Conservation (phyloP, 768 basidiomycete species). For the Goffeauzyma gilvescens region DNA sequence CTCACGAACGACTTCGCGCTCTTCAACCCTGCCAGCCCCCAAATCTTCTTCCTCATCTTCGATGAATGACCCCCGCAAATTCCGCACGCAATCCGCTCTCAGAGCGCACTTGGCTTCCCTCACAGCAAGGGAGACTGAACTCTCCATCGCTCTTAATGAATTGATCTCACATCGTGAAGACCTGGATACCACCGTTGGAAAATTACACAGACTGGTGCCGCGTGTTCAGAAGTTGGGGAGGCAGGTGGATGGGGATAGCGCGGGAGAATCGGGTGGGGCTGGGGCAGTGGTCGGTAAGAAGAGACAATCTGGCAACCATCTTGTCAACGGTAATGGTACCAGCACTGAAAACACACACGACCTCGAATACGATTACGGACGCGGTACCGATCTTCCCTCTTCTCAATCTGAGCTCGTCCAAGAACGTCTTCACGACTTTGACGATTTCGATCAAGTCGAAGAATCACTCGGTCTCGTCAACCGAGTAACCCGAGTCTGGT, state of each 20-base stretch:
- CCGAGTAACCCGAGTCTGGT: conserved; percentile 29
- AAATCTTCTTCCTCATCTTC: no score
- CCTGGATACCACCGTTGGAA: conserved; percentile 44
- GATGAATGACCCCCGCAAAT: no score
- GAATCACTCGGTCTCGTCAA: conserved; percentile 26
- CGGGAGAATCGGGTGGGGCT: no score
- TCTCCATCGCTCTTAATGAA: conserved; percentile 52
- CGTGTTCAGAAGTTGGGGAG: conserved; percentile 13
- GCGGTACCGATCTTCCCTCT: no score
- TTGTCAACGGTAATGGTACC: conserved; percentile 35
- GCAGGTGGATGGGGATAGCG: conserved; percentile 16
- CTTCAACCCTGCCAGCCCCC: no score
- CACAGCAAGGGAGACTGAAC: conserved; percentile 56
- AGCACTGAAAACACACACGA: conserved; percentile 40
- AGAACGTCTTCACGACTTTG: conserved; percentile 51
- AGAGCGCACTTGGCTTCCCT: conserved; percentile 31
- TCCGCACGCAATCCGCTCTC: no score
- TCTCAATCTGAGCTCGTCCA: no score
- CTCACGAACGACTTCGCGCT: no score
- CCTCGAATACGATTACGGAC: no score
- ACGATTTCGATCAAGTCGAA: conserved; percentile 39
- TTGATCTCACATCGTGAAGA: conserved; percentile 52
- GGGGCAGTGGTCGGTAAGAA: background rate
- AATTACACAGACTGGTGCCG: conserved; percentile 42
- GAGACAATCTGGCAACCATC: background rate